Base-by-base conservation (phyloP, 2,329 filamentous ascomycete genomes). In the Achaetomium macrosporum region DNA sequence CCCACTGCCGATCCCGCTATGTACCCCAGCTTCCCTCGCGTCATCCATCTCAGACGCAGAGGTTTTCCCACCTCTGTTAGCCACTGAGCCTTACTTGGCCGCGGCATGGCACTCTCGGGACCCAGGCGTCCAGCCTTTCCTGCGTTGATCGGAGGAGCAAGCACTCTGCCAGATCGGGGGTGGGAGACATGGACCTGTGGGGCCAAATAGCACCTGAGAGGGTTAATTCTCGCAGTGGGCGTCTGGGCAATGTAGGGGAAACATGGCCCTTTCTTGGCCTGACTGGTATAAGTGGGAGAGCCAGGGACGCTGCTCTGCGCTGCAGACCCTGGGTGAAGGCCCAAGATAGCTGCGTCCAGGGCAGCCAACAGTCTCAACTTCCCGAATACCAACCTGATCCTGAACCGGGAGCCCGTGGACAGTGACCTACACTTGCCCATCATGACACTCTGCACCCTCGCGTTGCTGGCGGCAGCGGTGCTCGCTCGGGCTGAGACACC, bases 31-130 rank as follows among this genome's bases (percentile, higher is more conserved):
- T 47, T 16, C 36, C 15, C 33, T 35, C 33, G 56, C 58, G 61
- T 51, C 52, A 53, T 57, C 62, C 54, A 60, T 63, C 60, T 57
- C 67, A 60, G 62, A 64, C 57, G 44, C 41, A 51, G 30, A 33
- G 43, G 45, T 55, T 54, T 57, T 51, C 53, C 56, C 56, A 41
- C 47, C 36, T 44, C 33, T 51, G 46, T 17, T 20, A 36, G n/a
- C 36, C 37, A 31, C 19, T 16, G 7, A 47, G 3, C 30, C 37
- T 9, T n/a, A 17, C 40, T 15, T 31, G 13, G n/a, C 20, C 5
- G 25, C 33, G 25, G 25, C 6, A 35, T 36, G 9, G n/a, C 30
- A 17, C 39, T 42, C 15, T 47, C 41, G 51, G 47, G 31, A 31
- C 15, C 25, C 42, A 41, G n/a, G 19, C 33, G 51, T 57, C 55